Conservation (phyloP, 768 basidiomycete genomes). For the Termitomyces sp. region DNA sequence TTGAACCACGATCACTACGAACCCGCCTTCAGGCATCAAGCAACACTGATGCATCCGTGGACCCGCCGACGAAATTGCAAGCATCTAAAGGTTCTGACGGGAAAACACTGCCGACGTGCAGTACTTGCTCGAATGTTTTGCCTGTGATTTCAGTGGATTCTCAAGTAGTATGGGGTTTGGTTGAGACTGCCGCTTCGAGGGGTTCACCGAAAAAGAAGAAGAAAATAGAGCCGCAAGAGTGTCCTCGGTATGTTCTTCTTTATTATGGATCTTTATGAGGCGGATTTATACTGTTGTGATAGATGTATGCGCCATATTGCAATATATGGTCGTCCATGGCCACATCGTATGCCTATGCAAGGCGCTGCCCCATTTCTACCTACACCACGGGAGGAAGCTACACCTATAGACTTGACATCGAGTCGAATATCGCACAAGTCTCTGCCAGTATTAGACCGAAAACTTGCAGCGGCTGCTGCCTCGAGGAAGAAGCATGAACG, state of each 20-base stretch:
- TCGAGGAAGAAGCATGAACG: conserved; percentile 25
- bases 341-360: conserved; percentile 49
- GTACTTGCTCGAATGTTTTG: conserved; percentile 64
- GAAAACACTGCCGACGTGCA: conserved; percentile 62
- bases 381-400: conserved; percentile 48
- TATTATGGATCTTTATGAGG: conserved; percentile 6
- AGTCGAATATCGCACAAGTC: conserved; percentile 47
- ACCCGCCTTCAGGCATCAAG: conserved; percentile 35
- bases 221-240: conserved; percentile 47
- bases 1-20: conserved; percentile 47
- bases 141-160: conserved; percentile 74
- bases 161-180: conserved; percentile 70
- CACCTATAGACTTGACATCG: conserved; percentile 39
- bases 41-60: conserved; percentile 30
- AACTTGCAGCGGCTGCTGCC: conserved; percentile 36
- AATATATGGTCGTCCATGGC: conserved; percentile 72
- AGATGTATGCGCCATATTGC: conserved; percentile 80
- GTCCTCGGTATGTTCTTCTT: conserved; percentile 60
- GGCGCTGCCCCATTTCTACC: conserved; percentile 32
- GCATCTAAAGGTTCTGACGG: conserved; percentile 58
- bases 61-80: conserved; percentile 29
- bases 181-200: conserved; percentile 25
- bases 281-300: background rate
- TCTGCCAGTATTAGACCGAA: conserved; percentile 47
- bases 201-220: conserved; percentile 52